Base-by-base conservation (phyloP, 1,284 basidiomycete species). In the Sanghuangporus weigelae region DNA sequence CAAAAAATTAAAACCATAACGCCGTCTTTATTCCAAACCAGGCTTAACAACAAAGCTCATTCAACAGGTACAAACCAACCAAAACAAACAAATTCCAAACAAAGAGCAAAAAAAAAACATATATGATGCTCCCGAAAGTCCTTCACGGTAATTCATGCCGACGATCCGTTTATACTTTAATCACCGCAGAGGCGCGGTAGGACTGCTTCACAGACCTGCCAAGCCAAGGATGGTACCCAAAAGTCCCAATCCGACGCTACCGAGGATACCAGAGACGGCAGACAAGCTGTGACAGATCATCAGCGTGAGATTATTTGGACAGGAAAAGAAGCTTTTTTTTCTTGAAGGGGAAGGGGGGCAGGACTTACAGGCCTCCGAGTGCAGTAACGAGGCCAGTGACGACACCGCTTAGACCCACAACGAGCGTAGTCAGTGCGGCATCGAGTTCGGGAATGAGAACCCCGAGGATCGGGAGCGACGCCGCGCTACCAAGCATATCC, bases 221-320 rank as follows among this genome's bases (percentile, higher is more conserved):
- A 73, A 66, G 23, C 71, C 72, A 38, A 73, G 70, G 11, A 69
- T 56, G 19, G 65, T 70, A 38, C 71, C 66, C 31, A 70, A 68
- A n/a, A 72, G 66, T 7, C 70, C 69, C 12, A 72, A 63, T 14
- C 70, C 69, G 21, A 72, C 66, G 23, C 57, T 57, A 31, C 60
- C 55, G 6, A 73, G 66, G 3, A 73, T 57, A 3, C 55, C 64
- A 42, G 69, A 68, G 39, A 73, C 70, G 57, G 70, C 63, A 12
- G 67, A 64, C n/a, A 73, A 60, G 31, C 71, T 72, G 56, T 31
- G 35, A 63, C 42, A 23, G 19, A 19, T 49, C 48, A 49, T 16
- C 48, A 49, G n/a, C 53, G 38, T 40, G 35, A 16, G 19, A 11
- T 21, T 12, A 38, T 26, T 39, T n/a, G 5, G 16, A 19, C n/a